Evolutionary conservation across 768 basidiomycete species (phyloP).

Genomic region (Pleurotus cornucopiae): DNA sequence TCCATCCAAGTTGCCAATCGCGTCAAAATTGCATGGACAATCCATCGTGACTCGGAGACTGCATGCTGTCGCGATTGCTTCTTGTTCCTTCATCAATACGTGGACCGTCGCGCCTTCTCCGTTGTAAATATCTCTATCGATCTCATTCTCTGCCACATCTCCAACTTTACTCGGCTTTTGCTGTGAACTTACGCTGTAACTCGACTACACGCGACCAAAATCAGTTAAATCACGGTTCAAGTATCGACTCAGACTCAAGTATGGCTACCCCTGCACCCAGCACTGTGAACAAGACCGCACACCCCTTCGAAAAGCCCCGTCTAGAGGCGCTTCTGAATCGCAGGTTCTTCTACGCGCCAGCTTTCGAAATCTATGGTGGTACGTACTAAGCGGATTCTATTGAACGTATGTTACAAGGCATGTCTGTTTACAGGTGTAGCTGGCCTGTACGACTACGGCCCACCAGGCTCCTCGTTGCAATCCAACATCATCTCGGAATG

Average conservation of each 20-base stretch:
- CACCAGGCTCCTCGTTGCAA: slow-evolving; percentile 91
- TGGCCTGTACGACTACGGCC: slow-evolving; percentile 97
- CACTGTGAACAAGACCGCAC: slow-evolving; percentile 74
- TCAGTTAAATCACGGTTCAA: not conserved
- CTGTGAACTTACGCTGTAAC: not conserved
- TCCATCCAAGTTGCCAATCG: not conserved
- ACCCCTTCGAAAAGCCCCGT: slow-evolving; percentile 81
- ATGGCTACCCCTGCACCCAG: not conserved
- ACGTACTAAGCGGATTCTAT: slow-evolving; percentile 21
- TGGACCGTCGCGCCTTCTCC: not conserved
- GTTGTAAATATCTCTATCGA: not conserved
- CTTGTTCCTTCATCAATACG: not conserved
- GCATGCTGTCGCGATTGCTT: slow-evolving; percentile 2
- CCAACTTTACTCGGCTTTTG: not conserved
- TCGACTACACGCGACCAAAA: not conserved
- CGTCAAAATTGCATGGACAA: not conserved
- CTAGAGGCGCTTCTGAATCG: slow-evolving; percentile 85
- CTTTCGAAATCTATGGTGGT: slow-evolving; percentile 99
- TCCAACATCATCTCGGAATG: slow-evolving; percentile 96
- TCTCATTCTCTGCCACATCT: not conserved
- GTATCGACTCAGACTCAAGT: not conserved
- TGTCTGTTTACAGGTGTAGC: slow-evolving; percentile 67
- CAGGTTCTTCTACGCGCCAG: slow-evolving; percentile 96
- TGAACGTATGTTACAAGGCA: slow-evolving; percentile 5
- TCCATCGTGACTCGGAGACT: slow-evolving; percentile 4